A percentile compares a stretch with the other conserved stretches of the same genome.
Conservation (phyloP, 1,139 yeast genomes). For the Kodamaea sp. region DNA sequence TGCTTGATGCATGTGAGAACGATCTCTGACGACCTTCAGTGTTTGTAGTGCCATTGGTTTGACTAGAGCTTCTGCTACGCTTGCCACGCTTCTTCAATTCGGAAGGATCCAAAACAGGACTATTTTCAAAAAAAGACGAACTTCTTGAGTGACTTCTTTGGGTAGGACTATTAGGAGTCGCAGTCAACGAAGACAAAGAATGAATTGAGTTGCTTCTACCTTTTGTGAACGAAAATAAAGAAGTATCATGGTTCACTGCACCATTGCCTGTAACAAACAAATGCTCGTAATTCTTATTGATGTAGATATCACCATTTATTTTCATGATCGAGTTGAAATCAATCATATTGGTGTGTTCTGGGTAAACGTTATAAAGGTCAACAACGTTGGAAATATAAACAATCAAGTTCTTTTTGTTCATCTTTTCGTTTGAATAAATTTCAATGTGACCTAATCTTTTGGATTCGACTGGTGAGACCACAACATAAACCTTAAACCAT, state of each 20-base stretch:
- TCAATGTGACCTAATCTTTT: constrained; percentile 47
- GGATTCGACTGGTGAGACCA: constrained; percentile 38
- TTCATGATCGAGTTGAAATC: constrained; percentile 53
- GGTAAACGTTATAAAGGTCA: constrained; percentile 49
- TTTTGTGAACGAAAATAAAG: background rate
- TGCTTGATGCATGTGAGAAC: background rate
- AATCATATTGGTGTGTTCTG: constrained; percentile 51
- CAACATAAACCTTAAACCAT: constrained; percentile 52
- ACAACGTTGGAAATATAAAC: constrained; percentile 42
- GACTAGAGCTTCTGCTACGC: background rate
- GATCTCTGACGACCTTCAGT: background rate
- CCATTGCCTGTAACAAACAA: constrained; percentile 12
- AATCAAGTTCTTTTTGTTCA: constrained; percentile 44
- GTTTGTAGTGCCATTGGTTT: background rate
- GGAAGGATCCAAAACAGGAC: constrained; percentile 5
- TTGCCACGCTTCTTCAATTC: constrained; percentile 2
- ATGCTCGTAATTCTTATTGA: constrained; percentile 40
- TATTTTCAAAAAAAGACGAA: constrained; percentile 7
- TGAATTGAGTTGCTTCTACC: constrained; percentile 9
- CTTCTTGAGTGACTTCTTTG: background rate
- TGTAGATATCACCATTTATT: constrained; percentile 46
- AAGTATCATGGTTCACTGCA: background rate
- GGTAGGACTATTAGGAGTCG: constrained; percentile 1
- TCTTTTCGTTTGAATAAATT: constrained; percentile 41
- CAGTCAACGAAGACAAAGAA: constrained; percentile 7